phyloP scores from a whole-genome alignment of 1,139 yeast species.

The Candida dubliniensis region DNA sequence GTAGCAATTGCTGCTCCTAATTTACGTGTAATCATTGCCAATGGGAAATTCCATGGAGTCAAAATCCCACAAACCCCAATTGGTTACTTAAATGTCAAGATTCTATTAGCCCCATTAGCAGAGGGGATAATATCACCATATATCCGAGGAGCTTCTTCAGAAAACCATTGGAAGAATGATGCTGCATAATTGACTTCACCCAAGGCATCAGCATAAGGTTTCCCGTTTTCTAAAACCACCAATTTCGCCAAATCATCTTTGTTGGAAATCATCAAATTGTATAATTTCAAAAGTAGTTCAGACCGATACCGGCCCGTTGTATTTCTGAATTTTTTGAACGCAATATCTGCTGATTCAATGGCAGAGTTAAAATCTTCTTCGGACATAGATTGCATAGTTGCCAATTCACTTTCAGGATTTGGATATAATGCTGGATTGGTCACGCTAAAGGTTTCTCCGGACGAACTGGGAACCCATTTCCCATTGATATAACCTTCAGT shows the following conservation, averaged over 20 bases:
- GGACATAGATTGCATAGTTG: slow-evolving; percentile 39
- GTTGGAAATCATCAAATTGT: slow-evolving; percentile 62
- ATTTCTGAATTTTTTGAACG: slow-evolving; percentile 37
- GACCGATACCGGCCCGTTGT: slow-evolving; percentile 44
- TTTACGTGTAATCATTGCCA: slow-evolving; percentile 91
- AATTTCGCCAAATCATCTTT: slow-evolving; percentile 72
- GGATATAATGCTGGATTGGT: slow-evolving; percentile 45
- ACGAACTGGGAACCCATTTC: slow-evolving; percentile 34
- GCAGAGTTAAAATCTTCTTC: slow-evolving; percentile 38
- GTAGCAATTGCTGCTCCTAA: slow-evolving; percentile 91
- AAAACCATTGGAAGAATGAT: slow-evolving; percentile 80
- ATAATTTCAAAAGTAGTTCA: slow-evolving; percentile 37
- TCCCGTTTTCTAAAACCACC: slow-evolving; percentile 81
- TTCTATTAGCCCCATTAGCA: slow-evolving; percentile 53
- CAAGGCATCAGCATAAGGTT: slow-evolving; percentile 69
- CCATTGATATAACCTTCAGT: slow-evolving; percentile 49
- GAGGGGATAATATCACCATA: slow-evolving; percentile 77
- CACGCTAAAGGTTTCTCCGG: slow-evolving; percentile 35
- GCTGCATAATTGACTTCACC: slow-evolving; percentile 82
- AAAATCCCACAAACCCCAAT: slow-evolving; percentile 88
- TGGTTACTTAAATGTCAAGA: slow-evolving; percentile 71
- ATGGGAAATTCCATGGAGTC: slow-evolving; percentile 96
- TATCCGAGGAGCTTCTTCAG: slow-evolving; percentile 80
- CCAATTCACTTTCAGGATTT: slow-evolving; percentile 30
- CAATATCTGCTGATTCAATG: slow-evolving; percentile 34